Evolutionary conservation across 2,329 filamentous ascomycete species (phyloP), one percentile per base, ranked within the genome.

Genomic region (Stemphylium lycopersici): DNA sequence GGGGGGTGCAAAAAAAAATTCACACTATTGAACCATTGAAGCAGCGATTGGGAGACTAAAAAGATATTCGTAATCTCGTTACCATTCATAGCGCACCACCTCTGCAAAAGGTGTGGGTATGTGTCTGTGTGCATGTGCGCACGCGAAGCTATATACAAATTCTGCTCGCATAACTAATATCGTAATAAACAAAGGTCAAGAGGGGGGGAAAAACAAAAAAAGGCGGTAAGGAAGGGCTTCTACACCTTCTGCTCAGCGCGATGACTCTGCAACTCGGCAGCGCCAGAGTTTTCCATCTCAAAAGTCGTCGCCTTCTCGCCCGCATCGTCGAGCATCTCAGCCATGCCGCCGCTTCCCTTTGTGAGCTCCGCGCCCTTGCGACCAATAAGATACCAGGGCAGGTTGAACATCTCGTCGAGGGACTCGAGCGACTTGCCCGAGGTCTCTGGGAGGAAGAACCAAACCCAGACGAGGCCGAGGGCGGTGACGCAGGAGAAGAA

Each of bases 341-440:
- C 67, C 54, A 74, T 57, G 3, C 65, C 71, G 6, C 72, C 72
- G 7, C 41, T 61, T 15, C 72, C 72, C 38, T 52, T 61, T 0
- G 72, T 75, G 49, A 75, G 66, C 54, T 67, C 43, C 1, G 69
- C 69, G 16, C 72, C 73, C 63, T 74, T 74, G 52, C 73, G 65
- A 13, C 90, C 90, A 61, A 93, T 91, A 72, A 84, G 82, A 72
- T 89, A 86, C 90, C 90, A 93, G 0, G 87, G 87, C 43, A 91
- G 78, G 45, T 82, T 83, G 67, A 92, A 92, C 59, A 92, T 78
- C 22, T 81, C 79, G 67, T 92, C 88, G 83, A 92, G 90, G 60
- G 80, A 85, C 78, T 90, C 87, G 6, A 90, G 78, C 44, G 73
- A 77, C 39, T 78, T 78, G 16, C 89, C 89, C 0, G 83, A 83